Conservation (phyloP, 768 basidiomycete genomes). For the Hygrocybe coccinea region DNA sequence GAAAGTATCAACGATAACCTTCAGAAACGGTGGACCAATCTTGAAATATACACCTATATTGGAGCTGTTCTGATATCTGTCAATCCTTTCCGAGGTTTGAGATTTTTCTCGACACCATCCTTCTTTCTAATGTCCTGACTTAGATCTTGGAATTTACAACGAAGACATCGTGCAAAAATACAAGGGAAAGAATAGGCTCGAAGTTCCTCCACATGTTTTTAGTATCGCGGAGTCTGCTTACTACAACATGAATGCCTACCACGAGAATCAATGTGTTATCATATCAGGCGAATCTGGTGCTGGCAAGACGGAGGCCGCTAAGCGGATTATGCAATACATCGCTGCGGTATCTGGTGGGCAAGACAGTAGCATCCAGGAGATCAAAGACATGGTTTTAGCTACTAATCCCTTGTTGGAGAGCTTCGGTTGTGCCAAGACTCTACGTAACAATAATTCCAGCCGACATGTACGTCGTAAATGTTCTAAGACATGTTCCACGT, state of each 20-base stretch:
- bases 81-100: constrained; percentile 87
- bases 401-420: constrained; percentile 97
- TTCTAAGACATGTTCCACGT: constrained; percentile 5
- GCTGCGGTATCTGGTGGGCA: constrained; percentile 90
- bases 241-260: constrained; percentile 99
- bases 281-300: constrained; percentile 99
- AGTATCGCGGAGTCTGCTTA: constrained; percentile 94
- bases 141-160: constrained; percentile 98
- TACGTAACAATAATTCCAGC: constrained; percentile 98
- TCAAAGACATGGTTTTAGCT: constrained; percentile 99
- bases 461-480: constrained; percentile 63
- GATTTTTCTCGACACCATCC: no score
- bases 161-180: constrained; percentile 81
- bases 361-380: constrained; percentile 90
- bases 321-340: constrained; percentile 99
- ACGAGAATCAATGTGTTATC: constrained; percentile 99
- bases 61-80: constrained; percentile 99
- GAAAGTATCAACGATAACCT: constrained; percentile 97
- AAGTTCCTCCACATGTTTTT: constrained; percentile 98
- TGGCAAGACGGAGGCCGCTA: constrained; percentile 98
- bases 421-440: constrained; percentile 98
- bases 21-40: constrained; percentile 91
- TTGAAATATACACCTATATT: constrained; percentile 98
- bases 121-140: neutral
- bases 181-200: constrained; percentile 94